Evolutionary conservation across 352 stramenopile species (phyloP), one percentile per base, ranked within the genome.

Genomic region (Globisporangium cederbergense): DNA sequence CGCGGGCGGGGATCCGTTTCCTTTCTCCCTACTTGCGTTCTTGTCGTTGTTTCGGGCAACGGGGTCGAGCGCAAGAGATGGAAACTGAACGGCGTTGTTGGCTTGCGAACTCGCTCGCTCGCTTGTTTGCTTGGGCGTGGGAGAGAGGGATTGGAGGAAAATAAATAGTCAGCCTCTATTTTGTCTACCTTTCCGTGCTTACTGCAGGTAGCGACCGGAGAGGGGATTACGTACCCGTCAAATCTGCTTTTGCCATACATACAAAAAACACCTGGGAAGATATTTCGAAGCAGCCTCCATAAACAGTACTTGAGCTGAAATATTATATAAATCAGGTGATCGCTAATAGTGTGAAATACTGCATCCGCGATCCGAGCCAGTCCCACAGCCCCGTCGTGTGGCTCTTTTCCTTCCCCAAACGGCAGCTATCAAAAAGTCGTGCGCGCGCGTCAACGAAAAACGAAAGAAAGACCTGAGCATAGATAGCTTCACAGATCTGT

Each of bases 91-190:
- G 52, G 52, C 14, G 20, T 36, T 54, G 22, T 40, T 40, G 6
- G 28, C 28, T 36, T 20, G 14, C 28, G 50, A 42, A 42, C 28
- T 42, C 38, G 50, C 30, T 43, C 8, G 51, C 13, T 40, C 16
- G 6, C 16, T 58, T 18, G 51, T 11, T 43, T 30, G 30, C 14
- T 45, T 18, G 9, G 18, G 51, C 45, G 52, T 46, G 52, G 32
- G 52, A 58, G 52, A 58, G 52, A 38, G 49, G 49, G n/a, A 43
- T 58, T 58, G 30, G 50, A 56, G 52, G 40, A 20, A 9, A 49
- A 22, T 46, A 43, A 58, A 46, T 45, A 58, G 52, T 30, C 52
- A 58, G 52, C 52, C 38, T 45, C 52, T 46, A 58, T n/a, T 58
- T 46, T 8, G 13, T 5, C 32, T 0, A n/a, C 16, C 51, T 28